Percentiles rank a stretch among this genome's conserved stretches.
These are phyloP conservation scores for Alternaria solani DNA, from an alignment of 2,329 filamentous ascomycete species.

Conservation along the genomic window DNA sequence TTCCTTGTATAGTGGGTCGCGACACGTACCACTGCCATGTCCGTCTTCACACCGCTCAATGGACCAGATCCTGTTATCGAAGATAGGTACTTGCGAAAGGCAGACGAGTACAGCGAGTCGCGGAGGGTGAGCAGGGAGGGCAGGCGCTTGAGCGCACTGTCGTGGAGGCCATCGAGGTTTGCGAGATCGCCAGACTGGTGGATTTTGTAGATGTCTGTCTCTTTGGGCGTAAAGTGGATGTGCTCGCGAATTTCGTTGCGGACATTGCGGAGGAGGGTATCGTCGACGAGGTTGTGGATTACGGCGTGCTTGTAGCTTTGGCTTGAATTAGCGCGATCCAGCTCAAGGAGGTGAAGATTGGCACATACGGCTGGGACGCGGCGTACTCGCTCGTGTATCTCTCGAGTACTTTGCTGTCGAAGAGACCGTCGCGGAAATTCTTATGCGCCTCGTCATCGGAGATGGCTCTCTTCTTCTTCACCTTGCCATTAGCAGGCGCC, in stretches of 20 bases:
- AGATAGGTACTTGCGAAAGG: slow-evolving; percentile 89
- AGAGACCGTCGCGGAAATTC: slow-evolving; percentile 51
- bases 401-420: slow-evolving; percentile 47
- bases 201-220: slow-evolving; percentile 99
- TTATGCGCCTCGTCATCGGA: slow-evolving; percentile 51
- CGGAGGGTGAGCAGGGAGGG: slow-evolving; percentile 91
- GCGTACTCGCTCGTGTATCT: slow-evolving; percentile 49
- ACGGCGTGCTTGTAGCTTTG: slow-evolving; percentile 87
- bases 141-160: slow-evolving; percentile 82
- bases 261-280: slow-evolving; percentile 82
- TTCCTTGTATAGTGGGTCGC: background rate
- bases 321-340: slow-evolving; percentile 9
- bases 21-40: slow-evolving; percentile 82
- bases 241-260: slow-evolving; percentile 88
- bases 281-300: slow-evolving; percentile 81
- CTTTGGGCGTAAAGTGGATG: slow-evolving; percentile 95
- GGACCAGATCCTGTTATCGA: slow-evolving; percentile 85
- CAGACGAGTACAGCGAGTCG: slow-evolving; percentile 89
- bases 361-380: slow-evolving; percentile 50
- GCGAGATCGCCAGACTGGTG: slow-evolving; percentile 98
- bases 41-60: slow-evolving; percentile 90
- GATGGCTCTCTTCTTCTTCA: slow-evolving; percentile 56
- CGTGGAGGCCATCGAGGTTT: slow-evolving; percentile 92
- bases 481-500: slow-evolving; percentile 46
- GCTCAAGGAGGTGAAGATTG: background rate